Evolutionary conservation across 108 stramenopile genomes (phyloP), one percentile per base, ranked within the genome.

Genomic region (Stephanodiscus triporus): DNA sequence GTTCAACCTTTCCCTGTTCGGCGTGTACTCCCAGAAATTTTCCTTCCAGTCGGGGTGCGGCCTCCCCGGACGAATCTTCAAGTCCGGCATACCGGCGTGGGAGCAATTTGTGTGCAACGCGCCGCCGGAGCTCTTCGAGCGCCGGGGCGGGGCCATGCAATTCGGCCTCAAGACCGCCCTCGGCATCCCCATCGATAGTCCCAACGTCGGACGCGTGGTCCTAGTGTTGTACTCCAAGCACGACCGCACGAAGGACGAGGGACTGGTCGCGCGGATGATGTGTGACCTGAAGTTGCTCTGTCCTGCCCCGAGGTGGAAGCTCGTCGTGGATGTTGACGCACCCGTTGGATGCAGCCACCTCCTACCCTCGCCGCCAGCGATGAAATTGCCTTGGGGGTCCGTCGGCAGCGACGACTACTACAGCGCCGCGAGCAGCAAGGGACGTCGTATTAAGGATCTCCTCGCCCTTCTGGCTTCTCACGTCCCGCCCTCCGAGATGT

Each of bases 111-210:
- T 95, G 8, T 63, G 84, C 11, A 88, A 91, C 51, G 90, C 91
- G 9, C 88, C 90, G 9, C 43, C 73, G 50, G 78, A 81, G 32
- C 82, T 89, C 9, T 95, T 95, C 51, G 94, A 95, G 68, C 81
- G 94, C 20, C 85, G 90, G 26, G 94, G 94, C 45, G 94, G 94
- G 8, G 94, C 94, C 4, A 26, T 73, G 17, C 91, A 95, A 63
- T 95, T 92, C 86, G 91, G 91, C 13, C 80, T 95, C 59, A 93
- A 90, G 71, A 95, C 91, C n/a, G 91, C 91, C 9, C 38, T 93
- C 34, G 94, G 90, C 17, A 68, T 95, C 20, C 94, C 94, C 3
- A 87, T 95, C 63, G 74, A 91, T 6, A 90, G 90, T 69, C 89
- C 90, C 9, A 95, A 89, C 54, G 91, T 95, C 30, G 94, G 94